These are phyloP conservation scores for Metschnikowia kunwiensis DNA, from an alignment of 805 yeast species.

Conservation along the genomic window DNA sequence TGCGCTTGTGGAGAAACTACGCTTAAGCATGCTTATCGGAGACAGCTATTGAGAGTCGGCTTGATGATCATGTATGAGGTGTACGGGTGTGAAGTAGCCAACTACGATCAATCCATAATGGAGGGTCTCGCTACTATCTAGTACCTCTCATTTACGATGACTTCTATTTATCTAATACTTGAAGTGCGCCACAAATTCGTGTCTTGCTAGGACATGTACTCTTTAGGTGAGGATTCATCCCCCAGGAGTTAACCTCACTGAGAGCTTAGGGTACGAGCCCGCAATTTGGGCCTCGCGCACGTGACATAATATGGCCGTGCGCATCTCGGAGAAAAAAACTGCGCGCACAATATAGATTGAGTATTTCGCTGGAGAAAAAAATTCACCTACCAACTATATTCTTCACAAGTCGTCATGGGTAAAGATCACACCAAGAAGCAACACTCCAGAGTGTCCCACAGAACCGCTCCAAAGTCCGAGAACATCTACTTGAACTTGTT, in stretches of 20 bases:
- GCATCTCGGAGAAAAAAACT: too few species aligned
- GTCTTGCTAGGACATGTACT: too few species aligned
- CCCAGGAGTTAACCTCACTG: not conserved
- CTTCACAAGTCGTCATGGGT: constrained; percentile 61
- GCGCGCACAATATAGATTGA: not conserved
- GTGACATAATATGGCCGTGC: constrained; percentile 1
- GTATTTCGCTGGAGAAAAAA: too few species aligned
- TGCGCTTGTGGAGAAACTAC: constrained; percentile 5
- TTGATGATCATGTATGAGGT: too few species aligned
- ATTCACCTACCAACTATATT: constrained; percentile 10
- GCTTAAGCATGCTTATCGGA: constrained; percentile 8
- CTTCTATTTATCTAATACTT: too few species aligned
- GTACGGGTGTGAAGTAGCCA: too few species aligned
- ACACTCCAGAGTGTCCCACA: constrained; percentile 94
- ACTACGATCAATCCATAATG: too few species aligned
- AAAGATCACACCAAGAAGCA: constrained; percentile 95
- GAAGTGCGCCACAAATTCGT: too few species aligned
- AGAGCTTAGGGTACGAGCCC: constrained; percentile 8
- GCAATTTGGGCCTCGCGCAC: constrained; percentile 1
- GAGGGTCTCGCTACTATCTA: too few species aligned
- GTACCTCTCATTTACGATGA: too few species aligned
- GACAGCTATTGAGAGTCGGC: too few species aligned
- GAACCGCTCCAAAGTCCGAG: constrained; percentile 99
- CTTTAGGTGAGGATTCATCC: too few species aligned
- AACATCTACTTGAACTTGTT: constrained; percentile 97